phyloP scores from a whole-genome alignment of 495 filamentous ascomycete genomes.

The Penicillium taxi region DNA sequence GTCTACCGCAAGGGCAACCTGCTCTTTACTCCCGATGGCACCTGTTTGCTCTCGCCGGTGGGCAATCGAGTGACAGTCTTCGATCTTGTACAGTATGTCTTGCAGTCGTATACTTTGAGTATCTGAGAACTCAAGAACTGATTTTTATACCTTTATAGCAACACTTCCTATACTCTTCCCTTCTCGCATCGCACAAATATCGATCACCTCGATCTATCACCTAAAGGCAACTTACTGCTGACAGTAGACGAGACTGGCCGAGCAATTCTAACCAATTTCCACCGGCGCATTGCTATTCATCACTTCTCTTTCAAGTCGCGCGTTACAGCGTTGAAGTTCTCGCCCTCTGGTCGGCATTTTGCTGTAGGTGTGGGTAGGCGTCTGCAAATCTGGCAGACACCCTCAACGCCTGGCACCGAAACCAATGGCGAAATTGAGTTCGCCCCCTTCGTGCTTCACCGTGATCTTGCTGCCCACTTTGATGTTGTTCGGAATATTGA shows the following conservation, averaged over 20 bases:
- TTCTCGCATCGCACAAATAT: slow-evolving; percentile 94
- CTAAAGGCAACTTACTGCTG: slow-evolving; percentile 81
- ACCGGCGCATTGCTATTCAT: slow-evolving; percentile 74
- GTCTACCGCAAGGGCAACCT: slow-evolving; percentile 97
- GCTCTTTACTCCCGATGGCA: slow-evolving; percentile 93
- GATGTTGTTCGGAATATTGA: slow-evolving; percentile 76
- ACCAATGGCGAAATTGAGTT: slow-evolving; percentile 83
- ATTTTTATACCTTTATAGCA: slow-evolving; percentile 46
- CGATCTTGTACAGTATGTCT: slow-evolving; percentile 84
- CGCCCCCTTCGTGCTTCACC: slow-evolving; percentile 84
- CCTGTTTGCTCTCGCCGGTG: slow-evolving; percentile 90
- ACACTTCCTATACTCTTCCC: slow-evolving; percentile 91
- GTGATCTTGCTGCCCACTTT: slow-evolving; percentile 79
- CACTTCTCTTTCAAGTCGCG: slow-evolving; percentile 87
- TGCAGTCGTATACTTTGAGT: too few species aligned
- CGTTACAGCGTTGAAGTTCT: slow-evolving; percentile 80
- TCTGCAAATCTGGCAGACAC: slow-evolving; percentile 92
- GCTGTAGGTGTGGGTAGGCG: slow-evolving; percentile 76
- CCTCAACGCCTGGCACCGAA: slow-evolving; percentile 69
- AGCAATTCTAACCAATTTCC: slow-evolving; percentile 83
- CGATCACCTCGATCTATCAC: slow-evolving; percentile 74
- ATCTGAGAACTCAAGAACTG: too few species aligned
- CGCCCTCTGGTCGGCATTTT: slow-evolving; percentile 84
- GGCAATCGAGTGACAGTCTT: slow-evolving; percentile 94
- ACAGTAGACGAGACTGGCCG: slow-evolving; percentile 91